Percentiles rank a stretch among this genome's conserved stretches.
phyloP scores from a whole-genome alignment of 345 rosid species.

The Draba incana region DNA sequence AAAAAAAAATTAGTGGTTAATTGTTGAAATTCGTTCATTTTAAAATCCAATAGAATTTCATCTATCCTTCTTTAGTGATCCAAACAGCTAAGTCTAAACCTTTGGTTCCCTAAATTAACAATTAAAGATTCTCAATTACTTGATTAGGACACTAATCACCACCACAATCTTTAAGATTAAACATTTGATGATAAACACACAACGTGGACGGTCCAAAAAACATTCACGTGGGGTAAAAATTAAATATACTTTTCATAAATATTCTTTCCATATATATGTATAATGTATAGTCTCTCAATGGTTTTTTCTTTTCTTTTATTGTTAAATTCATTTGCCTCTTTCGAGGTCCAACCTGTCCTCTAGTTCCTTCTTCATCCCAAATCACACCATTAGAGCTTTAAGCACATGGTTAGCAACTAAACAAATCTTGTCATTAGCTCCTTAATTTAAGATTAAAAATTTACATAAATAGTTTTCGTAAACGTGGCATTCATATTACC shows the following conservation, averaged over 20 bases:
- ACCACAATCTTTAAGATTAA: constrained; percentile 37
- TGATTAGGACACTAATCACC: constrained; percentile 42
- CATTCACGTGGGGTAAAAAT: constrained; percentile 16
- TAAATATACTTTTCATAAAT: constrained; percentile 17
- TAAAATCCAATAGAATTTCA: constrained; percentile 31
- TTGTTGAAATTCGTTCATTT: constrained; percentile 22
- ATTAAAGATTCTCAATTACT: constrained; percentile 49
- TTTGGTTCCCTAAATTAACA: constrained; percentile 33
- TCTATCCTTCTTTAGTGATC: constrained; percentile 27
- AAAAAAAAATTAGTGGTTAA: not conserved
- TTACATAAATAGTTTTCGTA: constrained; percentile 30
- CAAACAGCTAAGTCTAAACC: constrained; percentile 49
- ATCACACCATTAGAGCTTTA: constrained; percentile 43
- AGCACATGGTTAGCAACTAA: constrained; percentile 57
- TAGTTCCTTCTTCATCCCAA: constrained; percentile 26
- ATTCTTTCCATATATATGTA: not conserved
- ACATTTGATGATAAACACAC: constrained; percentile 20
- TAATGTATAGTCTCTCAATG: constrained; percentile 9
- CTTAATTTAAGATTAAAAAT: not conserved
- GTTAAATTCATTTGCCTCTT: constrained; percentile 17
- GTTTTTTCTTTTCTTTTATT: not conserved
- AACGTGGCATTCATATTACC: constrained; percentile 39
- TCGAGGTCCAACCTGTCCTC: constrained; percentile 49
- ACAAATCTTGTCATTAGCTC: constrained; percentile 34
- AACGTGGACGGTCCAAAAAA: constrained; percentile 46